A percentile compares a stretch with the other conserved stretches of the same genome.
phyloP scores from a whole-genome alignment of 1,284 basidiomycete genomes.

The Limonomyces culmigenus region DNA sequence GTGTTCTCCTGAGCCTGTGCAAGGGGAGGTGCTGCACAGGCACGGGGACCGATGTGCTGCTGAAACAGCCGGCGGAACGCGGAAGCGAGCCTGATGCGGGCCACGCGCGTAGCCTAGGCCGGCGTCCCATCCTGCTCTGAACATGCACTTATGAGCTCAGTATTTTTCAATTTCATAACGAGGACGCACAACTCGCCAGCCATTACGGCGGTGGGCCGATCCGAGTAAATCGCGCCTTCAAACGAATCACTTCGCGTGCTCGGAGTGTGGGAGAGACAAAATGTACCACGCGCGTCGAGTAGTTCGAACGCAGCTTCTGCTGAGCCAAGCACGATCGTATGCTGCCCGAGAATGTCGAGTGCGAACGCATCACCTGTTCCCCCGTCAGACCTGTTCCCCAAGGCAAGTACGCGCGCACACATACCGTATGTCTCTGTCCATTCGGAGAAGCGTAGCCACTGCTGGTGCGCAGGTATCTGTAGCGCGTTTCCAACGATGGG shows the following conservation, averaged over 20 bases:
- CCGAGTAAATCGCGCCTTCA: constrained; percentile 21
- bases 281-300: constrained; percentile 7
- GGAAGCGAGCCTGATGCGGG: not conserved
- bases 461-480: constrained; percentile 6
- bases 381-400: not conserved
- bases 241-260: not conserved
- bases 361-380: constrained; percentile 7
- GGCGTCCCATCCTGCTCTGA: constrained; percentile 24
- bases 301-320: constrained; percentile 6
- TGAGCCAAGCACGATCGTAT: constrained; percentile 7
- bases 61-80: constrained; percentile 19
- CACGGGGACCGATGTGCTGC: constrained; percentile 19
- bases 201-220: constrained; percentile 22
- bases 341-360: constrained; percentile 5
- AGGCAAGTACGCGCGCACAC: not conserved
- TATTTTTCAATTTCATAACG: not conserved
- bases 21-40: too few relatives aligned
- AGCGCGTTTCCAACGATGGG: constrained; percentile 8
- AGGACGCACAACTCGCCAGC: constrained; percentile 22
- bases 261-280: not conserved
- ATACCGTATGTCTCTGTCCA: constrained; percentile 6
- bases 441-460: constrained; percentile 6
- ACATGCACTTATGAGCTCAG: constrained; percentile 8
- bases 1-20: constrained; percentile 15
- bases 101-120: constrained; percentile 20